These are phyloP conservation scores for Gynostemma pentaphyllum DNA, from an alignment of 306 rosid genomes.

Conservation along the genomic window DNA sequence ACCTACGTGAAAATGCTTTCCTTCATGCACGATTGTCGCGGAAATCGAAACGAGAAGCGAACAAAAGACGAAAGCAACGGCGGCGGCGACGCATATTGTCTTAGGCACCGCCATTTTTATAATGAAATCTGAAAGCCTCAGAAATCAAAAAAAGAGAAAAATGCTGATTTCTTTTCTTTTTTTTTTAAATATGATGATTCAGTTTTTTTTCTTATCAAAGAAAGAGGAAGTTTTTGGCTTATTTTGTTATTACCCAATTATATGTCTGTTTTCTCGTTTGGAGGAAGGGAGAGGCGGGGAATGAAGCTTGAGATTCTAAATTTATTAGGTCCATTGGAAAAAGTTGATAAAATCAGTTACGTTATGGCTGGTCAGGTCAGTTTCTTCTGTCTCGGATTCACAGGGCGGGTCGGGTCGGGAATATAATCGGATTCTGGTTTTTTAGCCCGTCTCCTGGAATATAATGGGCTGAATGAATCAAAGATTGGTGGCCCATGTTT, in stretches of 20 bases:
- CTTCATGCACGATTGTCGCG: not conserved
- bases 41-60: not conserved
- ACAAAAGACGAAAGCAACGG: conserved; percentile 9
- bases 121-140: no score
- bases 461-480: not conserved
- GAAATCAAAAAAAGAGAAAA: not conserved
- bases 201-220: not conserved
- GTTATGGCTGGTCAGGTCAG: no score
- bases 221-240: not conserved
- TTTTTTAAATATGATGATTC: no score
- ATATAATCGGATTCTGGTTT: not conserved
- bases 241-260: not conserved
- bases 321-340: no score
- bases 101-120: not conserved
- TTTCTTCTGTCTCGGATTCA: no score
- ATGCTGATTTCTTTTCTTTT: not conserved
- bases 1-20: conserved; percentile 10
- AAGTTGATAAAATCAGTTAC: no score
- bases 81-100: not conserved
- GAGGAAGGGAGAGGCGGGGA: not conserved
- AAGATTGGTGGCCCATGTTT: not conserved
- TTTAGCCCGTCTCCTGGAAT: not conserved
- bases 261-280: not conserved
- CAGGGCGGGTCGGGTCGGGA: not conserved
- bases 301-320: no score